Conservation (phyloP, 1,284 basidiomycete species). For the Gomphus bonarii region DNA sequence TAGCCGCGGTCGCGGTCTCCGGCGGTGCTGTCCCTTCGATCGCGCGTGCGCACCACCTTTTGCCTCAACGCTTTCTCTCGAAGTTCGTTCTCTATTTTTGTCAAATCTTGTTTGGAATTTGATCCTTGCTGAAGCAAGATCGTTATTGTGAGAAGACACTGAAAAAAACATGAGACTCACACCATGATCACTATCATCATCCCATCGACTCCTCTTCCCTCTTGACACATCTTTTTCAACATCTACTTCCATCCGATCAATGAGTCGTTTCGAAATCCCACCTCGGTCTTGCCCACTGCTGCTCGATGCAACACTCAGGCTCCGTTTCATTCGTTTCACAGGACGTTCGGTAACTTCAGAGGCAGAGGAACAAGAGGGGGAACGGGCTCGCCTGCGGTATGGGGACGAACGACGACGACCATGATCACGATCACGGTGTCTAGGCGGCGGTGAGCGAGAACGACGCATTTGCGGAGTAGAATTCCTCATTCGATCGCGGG, state of each 20-base stretch:
- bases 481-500: background rate
- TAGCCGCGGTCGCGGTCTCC: background rate
- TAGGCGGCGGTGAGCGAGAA: background rate
- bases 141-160: background rate
- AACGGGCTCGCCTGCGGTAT: background rate
- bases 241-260: conserved; percentile 39
- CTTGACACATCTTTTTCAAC: conserved; percentile 10
- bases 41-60: conserved; percentile 49
- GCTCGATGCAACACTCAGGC: background rate
- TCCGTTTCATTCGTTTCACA: background rate
- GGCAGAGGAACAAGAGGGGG: conserved; percentile 6
- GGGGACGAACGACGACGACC: background rate
- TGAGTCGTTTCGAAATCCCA: conserved; percentile 5
- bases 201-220: background rate
- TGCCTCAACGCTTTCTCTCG: conserved; percentile 72
- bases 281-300: background rate
- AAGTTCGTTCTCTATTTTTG: conserved; percentile 58
- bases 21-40: conserved; percentile 1
- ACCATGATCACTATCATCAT: background rate
- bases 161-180: background rate
- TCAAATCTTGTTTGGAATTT: conserved; percentile 31
- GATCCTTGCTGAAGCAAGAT: background rate
- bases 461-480: background rate
- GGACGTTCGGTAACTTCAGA: background rate
- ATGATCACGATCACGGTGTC: background rate